phyloP scores from a whole-genome alignment of 1,284 basidiomycete species.

The Trametes sp. region DNA sequence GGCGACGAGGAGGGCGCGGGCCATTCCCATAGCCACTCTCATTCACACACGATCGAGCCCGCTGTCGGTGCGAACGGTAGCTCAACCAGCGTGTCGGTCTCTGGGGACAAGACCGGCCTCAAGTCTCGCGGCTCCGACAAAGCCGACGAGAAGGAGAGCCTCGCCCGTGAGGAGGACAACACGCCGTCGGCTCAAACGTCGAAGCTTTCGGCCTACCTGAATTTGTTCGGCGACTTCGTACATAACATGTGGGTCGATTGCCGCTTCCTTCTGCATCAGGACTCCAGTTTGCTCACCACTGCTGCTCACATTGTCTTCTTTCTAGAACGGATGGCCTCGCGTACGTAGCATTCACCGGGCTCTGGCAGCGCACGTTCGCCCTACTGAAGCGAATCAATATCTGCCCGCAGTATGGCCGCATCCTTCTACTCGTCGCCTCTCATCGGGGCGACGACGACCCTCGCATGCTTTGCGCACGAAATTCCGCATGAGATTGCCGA shows the following conservation, averaged over 20 bases:
- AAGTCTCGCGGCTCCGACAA: slow-evolving; percentile 41
- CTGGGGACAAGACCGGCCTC: slow-evolving; percentile 42
- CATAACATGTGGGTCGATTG: slow-evolving; percentile 74
- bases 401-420: slow-evolving; percentile 76
- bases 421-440: slow-evolving; percentile 90
- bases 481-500: slow-evolving; percentile 94
- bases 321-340: slow-evolving; percentile 84
- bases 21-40: slow-evolving; percentile 63
- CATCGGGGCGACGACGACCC: slow-evolving; percentile 88
- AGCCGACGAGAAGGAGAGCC: slow-evolving; percentile 28
- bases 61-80: slow-evolving; percentile 33
- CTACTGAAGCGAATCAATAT: slow-evolving; percentile 12
- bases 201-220: slow-evolving; percentile 87
- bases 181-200: slow-evolving; percentile 56
- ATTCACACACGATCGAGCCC: slow-evolving; percentile 51
- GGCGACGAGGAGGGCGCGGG: slow-evolving; percentile 55
- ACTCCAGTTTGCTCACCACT: slow-evolving; percentile 19
- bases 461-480: slow-evolving; percentile 92
- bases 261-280: slow-evolving; percentile 25
- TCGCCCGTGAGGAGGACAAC: slow-evolving; percentile 39
- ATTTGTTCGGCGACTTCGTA: slow-evolving; percentile 90
- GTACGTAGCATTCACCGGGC: slow-evolving; percentile 52
- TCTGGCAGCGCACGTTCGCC: slow-evolving; percentile 31
- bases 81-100: slow-evolving; percentile 45
- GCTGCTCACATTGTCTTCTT: neutral